phyloP scores from a whole-genome alignment of 371 early-diverging fungal species.

The Polyrhizophydium stewartii region DNA sequence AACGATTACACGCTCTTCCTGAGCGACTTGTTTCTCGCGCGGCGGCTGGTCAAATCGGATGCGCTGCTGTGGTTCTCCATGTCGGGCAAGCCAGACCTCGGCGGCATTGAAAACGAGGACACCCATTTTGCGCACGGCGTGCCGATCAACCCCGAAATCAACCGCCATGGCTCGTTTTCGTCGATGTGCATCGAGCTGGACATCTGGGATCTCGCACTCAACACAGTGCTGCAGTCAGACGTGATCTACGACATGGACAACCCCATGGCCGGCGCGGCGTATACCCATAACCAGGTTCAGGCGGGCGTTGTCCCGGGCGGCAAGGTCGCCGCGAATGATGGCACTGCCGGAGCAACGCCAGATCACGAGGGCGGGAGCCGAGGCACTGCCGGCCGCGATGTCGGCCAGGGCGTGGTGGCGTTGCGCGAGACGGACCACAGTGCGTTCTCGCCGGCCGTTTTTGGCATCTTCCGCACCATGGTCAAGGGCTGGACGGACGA shows the following conservation, averaged over 20 bases:
- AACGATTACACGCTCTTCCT: constrained; percentile 73
- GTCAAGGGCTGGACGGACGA: constrained; percentile 63
- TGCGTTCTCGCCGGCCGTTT: constrained; percentile 60
- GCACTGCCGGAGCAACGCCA: neutral
- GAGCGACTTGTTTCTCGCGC: constrained; percentile 79
- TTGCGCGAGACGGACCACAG: constrained; percentile 41
- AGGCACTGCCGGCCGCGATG: neutral
- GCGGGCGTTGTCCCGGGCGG: neutral
- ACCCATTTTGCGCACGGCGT: constrained; percentile 54
- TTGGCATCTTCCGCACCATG: constrained; percentile 67
- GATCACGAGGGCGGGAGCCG: too few species aligned
- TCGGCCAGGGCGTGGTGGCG: neutral
- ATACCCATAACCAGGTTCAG: neutral
- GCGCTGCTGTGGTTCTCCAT: constrained; percentile 91
- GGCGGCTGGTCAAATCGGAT: constrained; percentile 66
- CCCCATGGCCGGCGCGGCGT: neutral
- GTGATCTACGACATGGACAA: constrained; percentile 59
- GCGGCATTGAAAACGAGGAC: constrained; percentile 84
- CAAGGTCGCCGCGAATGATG: neutral
- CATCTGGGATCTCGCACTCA: constrained; percentile 74
- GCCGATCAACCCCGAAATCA: constrained; percentile 63
- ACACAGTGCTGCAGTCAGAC: constrained; percentile 69
- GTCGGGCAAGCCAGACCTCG: constrained; percentile 76
- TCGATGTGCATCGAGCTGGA: constrained; percentile 82
- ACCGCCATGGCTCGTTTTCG: constrained; percentile 67